These are phyloP conservation scores for Primulina huaijiensis DNA, from an alignment of 257 asterid species.

Conservation along the genomic window DNA sequence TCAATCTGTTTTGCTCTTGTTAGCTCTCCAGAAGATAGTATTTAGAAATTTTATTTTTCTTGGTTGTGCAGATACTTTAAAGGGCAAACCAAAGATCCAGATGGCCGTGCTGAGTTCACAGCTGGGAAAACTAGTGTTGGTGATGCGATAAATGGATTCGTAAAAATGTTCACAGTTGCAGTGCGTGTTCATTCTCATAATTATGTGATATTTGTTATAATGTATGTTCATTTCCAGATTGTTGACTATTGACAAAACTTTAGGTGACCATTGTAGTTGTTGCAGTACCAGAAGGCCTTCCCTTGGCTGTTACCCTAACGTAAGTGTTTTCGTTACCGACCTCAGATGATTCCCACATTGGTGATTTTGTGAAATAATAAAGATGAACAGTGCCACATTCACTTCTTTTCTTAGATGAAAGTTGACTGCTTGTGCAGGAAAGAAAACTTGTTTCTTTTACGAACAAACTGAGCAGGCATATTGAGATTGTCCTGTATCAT, in stretches of 20 bases:
- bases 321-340: conserved; percentile 32
- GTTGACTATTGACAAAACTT: conserved; percentile 24
- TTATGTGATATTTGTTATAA: conserved; percentile 4
- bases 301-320: conserved; percentile 96
- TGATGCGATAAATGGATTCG: conserved; percentile 67
- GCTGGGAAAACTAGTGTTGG: conserved; percentile 69
- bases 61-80: conserved; percentile 62
- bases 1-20: conserved; percentile 17
- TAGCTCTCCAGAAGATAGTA: not conserved
- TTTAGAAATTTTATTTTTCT: conserved; percentile 11
- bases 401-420: not conserved
- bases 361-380: too few relatives aligned
- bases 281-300: conserved; percentile 98
- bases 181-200: conserved; percentile 44
- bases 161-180: conserved; percentile 85
- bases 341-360: not conserved
- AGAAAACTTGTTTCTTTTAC: not conserved
- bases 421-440: conserved; percentile 1
- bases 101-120: conserved; percentile 49
- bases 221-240: conserved; percentile 19
- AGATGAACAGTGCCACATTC: not conserved
- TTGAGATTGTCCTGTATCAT: conserved; percentile 1
- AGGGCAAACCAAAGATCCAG: conserved; percentile 63
- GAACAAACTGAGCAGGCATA: not conserved
- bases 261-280: conserved; percentile 96